These are phyloP conservation scores for Austroboletus olivaceoglutinosus DNA, from an alignment of 1,284 basidiomycete genomes.

Conservation along the genomic window DNA sequence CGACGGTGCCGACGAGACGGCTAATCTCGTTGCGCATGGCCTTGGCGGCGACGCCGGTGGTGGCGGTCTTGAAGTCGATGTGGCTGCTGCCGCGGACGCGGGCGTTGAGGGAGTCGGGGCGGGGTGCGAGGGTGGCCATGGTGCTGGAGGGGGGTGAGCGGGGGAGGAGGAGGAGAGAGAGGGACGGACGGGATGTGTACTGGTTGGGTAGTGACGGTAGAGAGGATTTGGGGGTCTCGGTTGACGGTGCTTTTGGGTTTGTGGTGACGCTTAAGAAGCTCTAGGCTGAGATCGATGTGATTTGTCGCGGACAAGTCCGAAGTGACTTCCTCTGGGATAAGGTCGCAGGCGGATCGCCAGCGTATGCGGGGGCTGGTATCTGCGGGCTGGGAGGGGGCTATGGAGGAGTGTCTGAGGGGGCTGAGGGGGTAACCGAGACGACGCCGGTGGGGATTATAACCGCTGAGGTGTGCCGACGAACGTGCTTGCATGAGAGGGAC, in stretches of 20 bases:
- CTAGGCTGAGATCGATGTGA: slow-evolving; percentile 35
- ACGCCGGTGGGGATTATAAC: no score
- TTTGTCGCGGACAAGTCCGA: slow-evolving; percentile 35
- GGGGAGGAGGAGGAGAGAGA: no score
- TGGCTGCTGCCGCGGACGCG: slow-evolving; percentile 67
- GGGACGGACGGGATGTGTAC: slow-evolving; percentile 61
- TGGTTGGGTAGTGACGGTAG: slow-evolving; percentile 60
- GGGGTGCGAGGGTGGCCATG: slow-evolving; percentile 61
- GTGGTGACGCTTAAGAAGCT: slow-evolving; percentile 56
- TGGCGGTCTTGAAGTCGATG: slow-evolving; percentile 96
- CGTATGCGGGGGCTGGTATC: background rate
- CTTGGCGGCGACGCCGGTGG: slow-evolving; percentile 96
- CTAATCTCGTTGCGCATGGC: slow-evolving; percentile 99
- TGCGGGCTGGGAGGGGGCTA: no score
- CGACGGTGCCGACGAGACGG: slow-evolving; percentile 82
- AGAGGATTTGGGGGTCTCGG: slow-evolving; percentile 59
- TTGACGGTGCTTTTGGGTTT: slow-evolving; percentile 45
- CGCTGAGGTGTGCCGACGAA: slow-evolving; percentile 29
- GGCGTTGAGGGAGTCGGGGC: slow-evolving; percentile 60
- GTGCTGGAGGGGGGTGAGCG: no score
- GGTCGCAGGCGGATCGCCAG: slow-evolving; percentile 28
- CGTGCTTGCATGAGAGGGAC: slow-evolving; percentile 31
- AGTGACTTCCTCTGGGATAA: slow-evolving; percentile 31
- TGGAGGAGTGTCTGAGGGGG: slow-evolving; percentile 6
- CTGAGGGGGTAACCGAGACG: slow-evolving; percentile 14